These are phyloP conservation scores for Cystobasidium pallidum DNA, from an alignment of 1,284 basidiomycete species.

Conservation along the genomic window DNA sequence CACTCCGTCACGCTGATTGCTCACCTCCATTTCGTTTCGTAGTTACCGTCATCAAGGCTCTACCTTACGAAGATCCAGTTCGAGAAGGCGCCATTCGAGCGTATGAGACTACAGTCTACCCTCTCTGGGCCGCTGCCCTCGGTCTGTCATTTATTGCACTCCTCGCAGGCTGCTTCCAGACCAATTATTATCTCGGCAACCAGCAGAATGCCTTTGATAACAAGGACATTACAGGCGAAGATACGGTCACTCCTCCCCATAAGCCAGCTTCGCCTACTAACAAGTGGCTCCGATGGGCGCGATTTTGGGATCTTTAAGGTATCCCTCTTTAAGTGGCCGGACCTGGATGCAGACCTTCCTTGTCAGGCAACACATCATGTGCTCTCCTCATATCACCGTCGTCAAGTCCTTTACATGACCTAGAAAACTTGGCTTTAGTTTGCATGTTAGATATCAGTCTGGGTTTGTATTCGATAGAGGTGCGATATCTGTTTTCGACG, in stretches of 20 bases:
- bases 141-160: slow-evolving; percentile 48
- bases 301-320: slow-evolving; percentile 24
- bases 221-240: slow-evolving; percentile 27
- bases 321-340: too few relatives aligned
- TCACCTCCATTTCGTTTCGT: background rate
- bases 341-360: too few relatives aligned
- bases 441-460: background rate
- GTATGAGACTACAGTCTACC: slow-evolving; percentile 45
- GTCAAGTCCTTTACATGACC: too few relatives aligned
- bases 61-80: slow-evolving; percentile 37
- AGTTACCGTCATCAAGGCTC: slow-evolving; percentile 46
- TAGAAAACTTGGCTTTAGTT: too few relatives aligned
- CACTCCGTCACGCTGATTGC: background rate
- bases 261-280: slow-evolving; percentile 33
- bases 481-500: too few relatives aligned
- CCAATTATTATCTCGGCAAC: slow-evolving; percentile 47
- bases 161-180: slow-evolving; percentile 46
- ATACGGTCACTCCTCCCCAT: slow-evolving; percentile 13
- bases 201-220: slow-evolving; percentile 42
- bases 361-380: too few relatives aligned
- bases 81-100: slow-evolving; percentile 46
- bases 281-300: slow-evolving; percentile 24
- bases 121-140: slow-evolving; percentile 47
- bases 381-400: too few relatives aligned
- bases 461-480: background rate